Evolutionary conservation across 495 filamentous ascomycete genomes (phyloP).

Genomic region (Bryoglossum gracile): DNA sequence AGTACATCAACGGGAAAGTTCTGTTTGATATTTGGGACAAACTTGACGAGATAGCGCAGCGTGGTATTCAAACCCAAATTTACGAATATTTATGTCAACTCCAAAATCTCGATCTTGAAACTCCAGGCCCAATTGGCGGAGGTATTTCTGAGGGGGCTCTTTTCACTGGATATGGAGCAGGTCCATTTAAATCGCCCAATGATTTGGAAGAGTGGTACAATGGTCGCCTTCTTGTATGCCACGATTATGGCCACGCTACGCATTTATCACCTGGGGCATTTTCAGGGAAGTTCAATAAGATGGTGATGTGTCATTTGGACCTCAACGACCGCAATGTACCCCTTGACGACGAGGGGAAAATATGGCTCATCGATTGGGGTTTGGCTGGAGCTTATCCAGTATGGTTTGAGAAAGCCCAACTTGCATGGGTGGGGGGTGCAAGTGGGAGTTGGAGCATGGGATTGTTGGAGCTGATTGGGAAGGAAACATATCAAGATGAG

Average conservation of each 20-base stretch:
- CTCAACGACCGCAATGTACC: too few relatives aligned
- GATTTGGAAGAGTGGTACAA: slow-evolving; percentile 32
- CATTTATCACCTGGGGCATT: too few relatives aligned
- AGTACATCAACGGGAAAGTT: slow-evolving; percentile 27
- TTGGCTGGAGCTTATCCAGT: slow-evolving; percentile 10
- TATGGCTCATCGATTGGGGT: slow-evolving; percentile 16
- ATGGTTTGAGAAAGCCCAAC: slow-evolving; percentile 9
- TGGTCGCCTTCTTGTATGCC: slow-evolving; percentile 11
- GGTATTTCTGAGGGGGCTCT: slow-evolving; percentile 23
- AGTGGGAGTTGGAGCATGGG: background rate
- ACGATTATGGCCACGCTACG: too few relatives aligned
- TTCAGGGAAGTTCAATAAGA: too few relatives aligned
- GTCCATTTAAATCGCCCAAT: slow-evolving; percentile 25
- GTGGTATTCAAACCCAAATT: slow-evolving; percentile 21
- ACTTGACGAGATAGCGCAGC: slow-evolving; percentile 16
- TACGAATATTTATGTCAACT: slow-evolving; percentile 25
- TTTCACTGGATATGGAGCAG: slow-evolving; percentile 29
- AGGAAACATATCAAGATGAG: slow-evolving; percentile 1
- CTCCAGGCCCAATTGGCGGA: slow-evolving; percentile 27
- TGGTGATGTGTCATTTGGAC: too few relatives aligned
- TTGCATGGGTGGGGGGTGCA: too few relatives aligned
- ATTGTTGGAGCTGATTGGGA: slow-evolving; percentile 1
- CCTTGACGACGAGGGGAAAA: too few relatives aligned
- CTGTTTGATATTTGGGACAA: slow-evolving; percentile 26
- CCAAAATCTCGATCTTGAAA: slow-evolving; percentile 20